Evolutionary conservation across 176 grass and related monocot genomes (phyloP).

Genomic region (Tuctoria greenei): DNA sequence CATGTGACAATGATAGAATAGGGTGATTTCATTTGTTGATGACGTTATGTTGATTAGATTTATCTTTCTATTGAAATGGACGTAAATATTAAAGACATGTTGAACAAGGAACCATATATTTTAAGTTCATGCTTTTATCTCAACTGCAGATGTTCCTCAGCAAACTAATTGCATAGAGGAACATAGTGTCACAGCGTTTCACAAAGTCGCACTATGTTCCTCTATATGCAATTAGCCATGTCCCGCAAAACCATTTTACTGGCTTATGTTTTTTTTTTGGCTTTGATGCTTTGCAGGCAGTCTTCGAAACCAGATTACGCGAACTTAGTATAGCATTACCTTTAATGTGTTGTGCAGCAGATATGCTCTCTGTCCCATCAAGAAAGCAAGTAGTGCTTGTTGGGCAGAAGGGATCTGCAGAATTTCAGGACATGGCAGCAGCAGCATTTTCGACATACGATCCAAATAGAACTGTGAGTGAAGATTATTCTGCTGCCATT

Average conservation of each 20-base stretch:
- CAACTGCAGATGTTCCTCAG: not conserved
- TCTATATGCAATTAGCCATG: not conserved
- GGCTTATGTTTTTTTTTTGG: not conserved
- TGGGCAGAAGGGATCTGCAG: conserved; percentile 58
- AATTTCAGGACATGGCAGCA: conserved; percentile 58
- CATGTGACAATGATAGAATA: not conserved
- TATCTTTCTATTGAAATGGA: not conserved
- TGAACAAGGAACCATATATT: not conserved
- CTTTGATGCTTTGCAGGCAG: conserved; percentile 51
- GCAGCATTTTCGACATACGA: conserved; percentile 69
- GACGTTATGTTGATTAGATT: not conserved
- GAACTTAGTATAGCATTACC: conserved; percentile 85
- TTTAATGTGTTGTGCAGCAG: conserved; percentile 85
- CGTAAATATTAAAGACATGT: not conserved
- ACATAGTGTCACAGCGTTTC: not conserved
- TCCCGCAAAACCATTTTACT: not conserved
- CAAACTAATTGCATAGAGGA: not conserved
- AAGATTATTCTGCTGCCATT: not conserved
- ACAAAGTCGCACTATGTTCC: not conserved
- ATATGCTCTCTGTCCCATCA: conserved; percentile 67
- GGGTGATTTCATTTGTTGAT: not conserved
- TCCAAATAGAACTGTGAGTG: conserved; percentile 81
- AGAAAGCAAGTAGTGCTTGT: conserved; percentile 87
- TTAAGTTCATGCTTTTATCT: not conserved
- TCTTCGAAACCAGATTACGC: conserved; percentile 68